A percentile compares a stretch with the other conserved stretches of the same genome.
phyloP scores from a whole-genome alignment of 2,329 filamentous ascomycete genomes.

The Colletotrichum abscissum region DNA sequence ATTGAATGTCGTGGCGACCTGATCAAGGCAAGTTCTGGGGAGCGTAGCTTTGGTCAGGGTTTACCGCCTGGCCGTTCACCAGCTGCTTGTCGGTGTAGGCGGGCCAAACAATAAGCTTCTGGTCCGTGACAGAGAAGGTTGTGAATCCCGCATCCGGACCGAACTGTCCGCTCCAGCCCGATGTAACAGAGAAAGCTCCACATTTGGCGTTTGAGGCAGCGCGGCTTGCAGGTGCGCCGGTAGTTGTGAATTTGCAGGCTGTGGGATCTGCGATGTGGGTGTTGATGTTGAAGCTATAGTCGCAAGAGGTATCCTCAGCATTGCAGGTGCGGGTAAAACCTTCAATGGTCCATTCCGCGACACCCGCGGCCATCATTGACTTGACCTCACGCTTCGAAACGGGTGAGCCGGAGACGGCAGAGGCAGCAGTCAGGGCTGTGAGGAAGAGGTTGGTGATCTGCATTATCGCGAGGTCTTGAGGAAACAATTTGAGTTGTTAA shows the following conservation, averaged over 20 bases:
- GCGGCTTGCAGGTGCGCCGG: slow-evolving; percentile 50
- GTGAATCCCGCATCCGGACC: slow-evolving; percentile 64
- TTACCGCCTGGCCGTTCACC: slow-evolving; percentile 54
- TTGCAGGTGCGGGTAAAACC: slow-evolving; percentile 54
- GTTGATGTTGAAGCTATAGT: slow-evolving; percentile 57
- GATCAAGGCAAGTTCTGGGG: slow-evolving; percentile 39
- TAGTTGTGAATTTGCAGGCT: slow-evolving; percentile 52
- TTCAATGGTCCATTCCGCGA: slow-evolving; percentile 56
- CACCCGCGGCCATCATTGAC: slow-evolving; percentile 51
- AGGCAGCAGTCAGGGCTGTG: slow-evolving; percentile 47
- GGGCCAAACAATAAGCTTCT: slow-evolving; percentile 61
- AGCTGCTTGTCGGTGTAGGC: slow-evolving; percentile 65
- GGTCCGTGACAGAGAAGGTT: slow-evolving; percentile 61
- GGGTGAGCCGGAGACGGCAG: slow-evolving; percentile 33
- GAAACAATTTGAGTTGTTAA: neutral
- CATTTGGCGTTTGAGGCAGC: slow-evolving; percentile 54
- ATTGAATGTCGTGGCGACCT: no score
- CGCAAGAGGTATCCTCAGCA: slow-evolving; percentile 51
- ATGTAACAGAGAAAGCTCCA: slow-evolving; percentile 62
- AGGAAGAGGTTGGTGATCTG: slow-evolving; percentile 54
- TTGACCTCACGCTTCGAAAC: slow-evolving; percentile 38
- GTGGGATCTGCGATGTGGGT: slow-evolving; percentile 45
- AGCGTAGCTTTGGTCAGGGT: slow-evolving; percentile 60
- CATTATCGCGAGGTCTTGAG: slow-evolving; percentile 47
- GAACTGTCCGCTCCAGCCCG: slow-evolving; percentile 67